Evolutionary conservation across 108 stramenopile genomes (phyloP), one percentile per base, ranked within the genome.

Genomic region (Cyclotella sp.): DNA sequence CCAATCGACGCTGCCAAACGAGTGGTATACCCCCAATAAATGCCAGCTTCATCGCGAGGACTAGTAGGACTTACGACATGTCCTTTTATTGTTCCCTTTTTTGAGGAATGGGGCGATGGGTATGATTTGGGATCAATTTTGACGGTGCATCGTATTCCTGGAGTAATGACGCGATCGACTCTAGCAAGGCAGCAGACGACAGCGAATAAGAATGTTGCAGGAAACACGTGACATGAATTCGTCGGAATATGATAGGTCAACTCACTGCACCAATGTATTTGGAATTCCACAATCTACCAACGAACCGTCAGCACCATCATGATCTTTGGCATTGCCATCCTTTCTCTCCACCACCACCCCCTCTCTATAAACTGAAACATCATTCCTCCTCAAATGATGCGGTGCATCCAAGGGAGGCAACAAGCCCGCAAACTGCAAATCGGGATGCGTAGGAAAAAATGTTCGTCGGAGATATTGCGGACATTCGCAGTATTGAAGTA

Each of bases 11-110:
- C 76, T 22, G 97, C 98, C 79, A 97, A 68, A 29, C 98, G 84
- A 22, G 95, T 96, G 12, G 86, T 84, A 73, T 97, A 99, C 0
- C 98, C 98, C 97, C 98, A 99, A 75, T 98, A 99, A 16, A 91
- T 93, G 18, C 98, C 98, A 45, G 90, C 85, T 64, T 88, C 86
- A 69, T 97, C 95, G 28, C 95, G 81, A 0, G 97, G 97, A 59
- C 90, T 87, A 12, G 89, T 89, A 19, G 94, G 94, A 34, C 89
- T 85, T 12, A 97, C 97, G 21, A 93, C 93, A 19, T 63, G 83
- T 14, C 96, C 96, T 52, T 80, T 70, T 43, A 92, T 91, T 0
- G 51, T 51, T 26, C 81, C 62, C 15, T 84, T 71, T 24, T 69
- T 86, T 14, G 70, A 46, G 34, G 52, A 34, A 42, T 62, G n/a